Percentiles rank a stretch among this genome's conserved stretches.
Evolutionary conservation across 2,329 filamentous ascomycete genomes (phyloP).

Genomic region (Graphilbum fragrans): DNA sequence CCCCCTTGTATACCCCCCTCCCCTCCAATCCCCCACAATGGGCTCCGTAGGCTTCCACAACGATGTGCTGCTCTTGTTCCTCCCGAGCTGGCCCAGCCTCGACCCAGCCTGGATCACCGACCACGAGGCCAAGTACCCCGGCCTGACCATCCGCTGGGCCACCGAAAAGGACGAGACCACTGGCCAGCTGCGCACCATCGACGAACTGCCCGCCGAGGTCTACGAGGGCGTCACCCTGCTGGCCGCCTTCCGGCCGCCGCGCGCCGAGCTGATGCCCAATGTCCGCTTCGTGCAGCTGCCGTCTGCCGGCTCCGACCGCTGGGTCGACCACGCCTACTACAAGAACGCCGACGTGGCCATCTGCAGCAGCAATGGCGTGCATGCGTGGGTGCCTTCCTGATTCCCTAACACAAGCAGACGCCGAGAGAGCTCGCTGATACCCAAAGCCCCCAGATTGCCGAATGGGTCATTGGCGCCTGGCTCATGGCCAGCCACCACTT

Average conservation of each 20-base stretch:
- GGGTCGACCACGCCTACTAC: conserved; percentile 22
- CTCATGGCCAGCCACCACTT: conserved; percentile 15
- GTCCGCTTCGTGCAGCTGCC: conserved; percentile 32
- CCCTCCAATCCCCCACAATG: no score
- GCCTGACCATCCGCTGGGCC: conserved; percentile 23
- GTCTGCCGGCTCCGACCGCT: conserved; percentile 30
- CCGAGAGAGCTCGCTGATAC: neutral
- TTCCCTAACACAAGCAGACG: neutral
- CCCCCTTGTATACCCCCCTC: no score
- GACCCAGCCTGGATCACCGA: conserved; percentile 21
- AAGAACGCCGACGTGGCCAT: conserved; percentile 22
- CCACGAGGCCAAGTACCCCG: conserved; percentile 22
- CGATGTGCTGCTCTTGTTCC: conserved; percentile 27
- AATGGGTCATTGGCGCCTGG: conserved; percentile 18
- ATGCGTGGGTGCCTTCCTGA: conserved; percentile 21
- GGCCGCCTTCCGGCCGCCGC: conserved; percentile 19
- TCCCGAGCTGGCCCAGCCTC: conserved; percentile 15
- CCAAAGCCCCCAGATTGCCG: conserved; percentile 18
- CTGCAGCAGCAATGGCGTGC: conserved; percentile 27
- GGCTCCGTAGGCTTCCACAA: no score
- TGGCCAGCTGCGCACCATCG: conserved; percentile 8
- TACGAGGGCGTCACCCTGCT: conserved; percentile 30
- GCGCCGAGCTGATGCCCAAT: conserved; percentile 17
- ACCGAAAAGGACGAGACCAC: conserved; percentile 3
- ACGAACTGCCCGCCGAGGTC: conserved; percentile 15